Base-by-base conservation (phyloP, 495 filamentous ascomycete species). In the Xylaria palmicola region DNA sequence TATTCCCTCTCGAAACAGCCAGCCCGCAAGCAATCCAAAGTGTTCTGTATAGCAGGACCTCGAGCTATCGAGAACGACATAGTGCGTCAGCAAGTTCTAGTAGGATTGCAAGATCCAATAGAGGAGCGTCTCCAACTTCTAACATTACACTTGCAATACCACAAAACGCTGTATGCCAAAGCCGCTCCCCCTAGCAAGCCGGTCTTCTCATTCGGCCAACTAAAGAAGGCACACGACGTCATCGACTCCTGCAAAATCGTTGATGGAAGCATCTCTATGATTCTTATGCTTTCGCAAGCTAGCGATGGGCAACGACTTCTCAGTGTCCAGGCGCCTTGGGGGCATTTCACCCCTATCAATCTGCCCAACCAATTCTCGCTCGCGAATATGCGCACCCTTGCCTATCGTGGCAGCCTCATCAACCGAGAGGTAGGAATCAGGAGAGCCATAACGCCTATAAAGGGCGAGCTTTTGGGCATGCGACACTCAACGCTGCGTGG, bases 261-360 rank as follows among this genome's bases (percentile, higher is more conserved):
- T 4, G 91, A 94, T 73, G 85, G 87, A 10, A 79, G 79, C 0
- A 75, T 86, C 24, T 86, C 88, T 12, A 83, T 86, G 36, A 85
- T 93, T 40, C 73, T 93, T 13, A 83, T 89, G 24, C 77, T 96
- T 19, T 86, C 83, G n/a, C 81, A 85, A 57, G 82, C 82, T 26
- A 80, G 79, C n/a, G 73, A 82, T 59, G 86, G 86, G 7, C 79
- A 81, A 24, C 83, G 84, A 10, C 81, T 86, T 62, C 72, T 96
- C 27, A 88, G 84, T 41, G 67, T 93, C 37, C 89, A 91, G 71
- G 89, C 88, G 6, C 89, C 89, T 6, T 93, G 90, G 90, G 83
- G 86, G 34, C 76, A 79, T 44, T 72, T 83, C 3, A 83, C 84
- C 20, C 85, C 82, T 24, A 67, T 93, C 7, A 72, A 66, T 0